phyloP scores from a whole-genome alignment of 805 yeast species.

The Ogataea degrootiae region DNA sequence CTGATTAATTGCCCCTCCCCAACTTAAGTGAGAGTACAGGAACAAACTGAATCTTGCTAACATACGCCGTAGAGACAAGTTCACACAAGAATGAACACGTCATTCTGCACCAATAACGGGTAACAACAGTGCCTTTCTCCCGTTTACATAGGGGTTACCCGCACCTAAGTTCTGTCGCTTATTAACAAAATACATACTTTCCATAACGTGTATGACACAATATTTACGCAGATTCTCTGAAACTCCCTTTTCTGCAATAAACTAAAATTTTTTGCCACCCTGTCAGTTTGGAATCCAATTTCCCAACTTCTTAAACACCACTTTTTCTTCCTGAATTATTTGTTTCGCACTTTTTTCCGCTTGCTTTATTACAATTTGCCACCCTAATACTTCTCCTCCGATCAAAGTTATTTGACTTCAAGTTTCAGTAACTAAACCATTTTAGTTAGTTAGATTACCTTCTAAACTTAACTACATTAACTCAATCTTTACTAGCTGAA shows the following conservation, averaged over 20 bases:
- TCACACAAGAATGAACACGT: not conserved
- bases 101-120: not conserved
- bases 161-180: not conserved
- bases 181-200: not conserved
- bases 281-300: conserved; percentile 5
- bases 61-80: not conserved
- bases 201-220: not conserved
- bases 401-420: not conserved
- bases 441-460: not conserved
- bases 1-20: too few relatives aligned
- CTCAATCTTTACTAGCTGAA: not conserved
- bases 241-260: not conserved
- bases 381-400: conserved; percentile 3
- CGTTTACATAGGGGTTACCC: not conserved
- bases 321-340: conserved; percentile 10
- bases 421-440: not conserved
- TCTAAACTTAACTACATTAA: not conserved
- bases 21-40: too few relatives aligned
- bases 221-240: not conserved
- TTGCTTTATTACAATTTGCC: conserved; percentile 13
- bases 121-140: not conserved
- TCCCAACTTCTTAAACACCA: conserved; percentile 9
- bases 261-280: conserved; percentile 11
- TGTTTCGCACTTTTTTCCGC: conserved; percentile 6
- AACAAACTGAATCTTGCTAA: too few relatives aligned